phyloP scores from a whole-genome alignment of 2,329 filamentous ascomycete species.

The Colletotrichum sp. region DNA sequence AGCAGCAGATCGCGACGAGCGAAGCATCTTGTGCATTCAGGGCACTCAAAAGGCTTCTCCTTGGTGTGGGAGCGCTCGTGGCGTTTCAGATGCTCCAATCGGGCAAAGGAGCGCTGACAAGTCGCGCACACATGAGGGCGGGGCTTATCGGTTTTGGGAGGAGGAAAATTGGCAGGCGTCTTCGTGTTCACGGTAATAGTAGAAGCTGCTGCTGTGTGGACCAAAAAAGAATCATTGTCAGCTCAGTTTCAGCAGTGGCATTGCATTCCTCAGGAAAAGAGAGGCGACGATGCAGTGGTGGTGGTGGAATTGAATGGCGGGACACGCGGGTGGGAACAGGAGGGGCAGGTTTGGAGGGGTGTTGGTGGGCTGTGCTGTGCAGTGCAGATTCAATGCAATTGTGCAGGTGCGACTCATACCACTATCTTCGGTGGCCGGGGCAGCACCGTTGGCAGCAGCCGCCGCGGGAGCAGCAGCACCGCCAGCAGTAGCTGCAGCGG shows the following conservation, averaged over 20 bases:
- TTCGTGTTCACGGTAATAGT: slow-evolving; percentile 58
- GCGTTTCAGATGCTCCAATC: slow-evolving; percentile 94
- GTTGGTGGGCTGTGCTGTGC: slow-evolving; percentile 10
- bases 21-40: slow-evolving; percentile 93
- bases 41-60: slow-evolving; percentile 98
- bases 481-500: slow-evolving; percentile 28
- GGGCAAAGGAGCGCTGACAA: slow-evolving; percentile 90
- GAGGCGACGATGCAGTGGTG: slow-evolving; percentile 4
- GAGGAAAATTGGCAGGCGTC: slow-evolving; percentile 62
- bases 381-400: slow-evolving; percentile 2
- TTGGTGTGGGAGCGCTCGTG: slow-evolving; percentile 99
- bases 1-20: slow-evolving; percentile 89
- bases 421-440: slow-evolving; percentile 40
- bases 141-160: slow-evolving; percentile 96
- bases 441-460: slow-evolving; percentile 26
- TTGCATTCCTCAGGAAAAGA: neutral
- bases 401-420: slow-evolving; percentile 36
- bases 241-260: slow-evolving; percentile 21
- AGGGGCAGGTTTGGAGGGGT: slow-evolving; percentile 32
- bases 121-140: slow-evolving; percentile 92
- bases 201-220: slow-evolving; percentile 40
- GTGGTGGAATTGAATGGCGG: neutral
- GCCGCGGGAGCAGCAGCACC: slow-evolving; percentile 25
- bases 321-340: slow-evolving; percentile 23
- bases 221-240: slow-evolving; percentile 24